These are phyloP conservation scores for Mucor piriformis DNA, from an alignment of 371 early-diverging fungal species.

Conservation along the genomic window DNA sequence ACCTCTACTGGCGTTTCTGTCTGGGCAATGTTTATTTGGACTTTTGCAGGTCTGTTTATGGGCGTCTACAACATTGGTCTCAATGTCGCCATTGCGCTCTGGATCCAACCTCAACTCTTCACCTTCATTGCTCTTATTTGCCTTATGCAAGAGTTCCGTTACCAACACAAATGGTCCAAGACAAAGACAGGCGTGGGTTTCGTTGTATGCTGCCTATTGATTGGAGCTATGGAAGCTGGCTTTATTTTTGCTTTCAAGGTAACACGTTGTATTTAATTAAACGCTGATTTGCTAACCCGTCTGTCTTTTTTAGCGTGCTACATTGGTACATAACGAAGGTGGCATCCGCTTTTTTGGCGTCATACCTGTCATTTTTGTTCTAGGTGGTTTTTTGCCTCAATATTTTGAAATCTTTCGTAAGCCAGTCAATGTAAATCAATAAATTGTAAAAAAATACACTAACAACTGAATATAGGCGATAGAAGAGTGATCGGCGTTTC, in stretches of 20 bases:
- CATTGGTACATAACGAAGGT: slow-evolving; percentile 19
- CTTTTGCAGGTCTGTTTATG: slow-evolving; percentile 43
- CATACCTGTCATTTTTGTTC: slow-evolving; percentile 46
- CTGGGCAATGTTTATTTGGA: slow-evolving; percentile 55
- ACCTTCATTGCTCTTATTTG: slow-evolving; percentile 42
- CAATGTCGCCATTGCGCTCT: slow-evolving; percentile 52
- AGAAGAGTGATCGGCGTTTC: slow-evolving; percentile 45
- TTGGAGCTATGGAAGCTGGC: slow-evolving; percentile 32
- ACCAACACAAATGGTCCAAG: slow-evolving; percentile 31
- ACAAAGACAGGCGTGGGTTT: slow-evolving; percentile 8
- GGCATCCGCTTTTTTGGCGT: slow-evolving; percentile 46
- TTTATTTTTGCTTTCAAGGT: slow-evolving; percentile 32
- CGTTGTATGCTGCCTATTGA: slow-evolving; percentile 5
- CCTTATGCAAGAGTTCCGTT: slow-evolving; percentile 50
- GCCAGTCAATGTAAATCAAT: slow-evolving; percentile 4
- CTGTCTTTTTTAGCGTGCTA: slow-evolving; percentile 7
- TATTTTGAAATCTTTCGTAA: slow-evolving; percentile 49
- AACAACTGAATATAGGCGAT: slow-evolving; percentile 7
- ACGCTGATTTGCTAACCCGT: not conserved
- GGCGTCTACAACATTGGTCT: slow-evolving; percentile 55
- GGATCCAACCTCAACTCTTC: slow-evolving; percentile 61
- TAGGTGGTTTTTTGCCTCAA: slow-evolving; percentile 56
- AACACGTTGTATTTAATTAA: not conserved
- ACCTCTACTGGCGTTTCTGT: slow-evolving; percentile 53
- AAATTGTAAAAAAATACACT: not conserved